These are phyloP conservation scores for Candida broadrunensis DNA, from an alignment of 805 yeast species.

Conservation along the genomic window DNA sequence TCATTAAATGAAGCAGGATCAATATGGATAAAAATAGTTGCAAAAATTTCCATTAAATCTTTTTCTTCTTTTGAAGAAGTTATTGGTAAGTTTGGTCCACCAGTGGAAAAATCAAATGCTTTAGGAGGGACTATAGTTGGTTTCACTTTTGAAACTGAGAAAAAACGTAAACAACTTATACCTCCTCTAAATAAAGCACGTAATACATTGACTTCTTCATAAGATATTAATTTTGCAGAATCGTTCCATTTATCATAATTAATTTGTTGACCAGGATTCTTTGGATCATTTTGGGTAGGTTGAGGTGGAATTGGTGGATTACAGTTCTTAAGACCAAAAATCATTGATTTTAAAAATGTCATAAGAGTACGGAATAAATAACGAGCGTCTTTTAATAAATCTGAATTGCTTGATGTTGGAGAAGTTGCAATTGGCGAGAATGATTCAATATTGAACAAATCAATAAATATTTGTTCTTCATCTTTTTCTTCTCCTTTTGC, in stretches of 20 bases:
- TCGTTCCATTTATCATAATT: slow-evolving; percentile 71
- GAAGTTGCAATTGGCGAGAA: slow-evolving; percentile 59
- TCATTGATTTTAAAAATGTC: slow-evolving; percentile 86
- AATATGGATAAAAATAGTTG: slow-evolving; percentile 87
- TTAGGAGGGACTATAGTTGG: slow-evolving; percentile 23
- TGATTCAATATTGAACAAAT: slow-evolving; percentile 34
- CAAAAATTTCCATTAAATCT: slow-evolving; percentile 92
- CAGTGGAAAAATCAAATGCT: slow-evolving; percentile 57
- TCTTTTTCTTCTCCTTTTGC: slow-evolving; percentile 3
- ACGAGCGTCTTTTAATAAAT: slow-evolving; percentile 83
- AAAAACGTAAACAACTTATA: slow-evolving; percentile 73
- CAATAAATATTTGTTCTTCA: slow-evolving; percentile 12
- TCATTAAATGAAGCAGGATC: slow-evolving; percentile 97
- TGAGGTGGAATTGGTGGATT: slow-evolving; percentile 68
- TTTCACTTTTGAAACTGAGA: slow-evolving; percentile 56
- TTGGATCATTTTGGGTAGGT: slow-evolving; percentile 45
- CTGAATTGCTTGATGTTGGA: slow-evolving; percentile 47
- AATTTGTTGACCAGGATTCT: slow-evolving; percentile 33
- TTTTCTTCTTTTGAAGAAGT: slow-evolving; percentile 90
- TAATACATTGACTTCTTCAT: slow-evolving; percentile 78
- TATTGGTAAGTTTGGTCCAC: slow-evolving; percentile 81
- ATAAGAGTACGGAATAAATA: slow-evolving; percentile 83
- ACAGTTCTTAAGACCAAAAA: slow-evolving; percentile 84
- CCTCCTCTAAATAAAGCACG: slow-evolving; percentile 81
- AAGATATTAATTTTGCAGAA: slow-evolving; percentile 76